A percentile compares a stretch with the other conserved stretches of the same genome.
Conservation (phyloP, 805 yeast species). For the Peterozyma xylosa region DNA sequence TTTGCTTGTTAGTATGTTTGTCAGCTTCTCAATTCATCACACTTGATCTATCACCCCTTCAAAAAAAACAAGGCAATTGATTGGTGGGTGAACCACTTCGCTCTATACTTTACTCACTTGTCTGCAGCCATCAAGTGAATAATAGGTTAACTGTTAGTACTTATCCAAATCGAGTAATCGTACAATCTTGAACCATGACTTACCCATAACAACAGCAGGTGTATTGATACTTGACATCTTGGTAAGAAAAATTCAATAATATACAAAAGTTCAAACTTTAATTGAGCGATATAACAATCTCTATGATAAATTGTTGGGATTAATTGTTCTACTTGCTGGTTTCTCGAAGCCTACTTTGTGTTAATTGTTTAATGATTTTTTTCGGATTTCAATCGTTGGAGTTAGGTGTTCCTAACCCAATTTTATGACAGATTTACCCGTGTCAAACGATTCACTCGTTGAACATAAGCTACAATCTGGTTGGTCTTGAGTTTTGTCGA, state of each 20-base stretch:
- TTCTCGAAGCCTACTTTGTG: no score
- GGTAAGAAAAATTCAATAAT: neutral
- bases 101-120: conserved; percentile 18
- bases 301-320: no score
- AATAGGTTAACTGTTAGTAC: conserved; percentile 3
- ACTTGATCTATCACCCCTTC: conserved; percentile 13
- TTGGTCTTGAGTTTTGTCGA: no score
- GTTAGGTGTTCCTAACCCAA: no score
- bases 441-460: no score
- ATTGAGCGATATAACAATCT: no score
- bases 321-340: no score
- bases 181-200: conserved; percentile 24
- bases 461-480: no score
- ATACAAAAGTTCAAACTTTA: neutral
- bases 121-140: conserved; percentile 11
- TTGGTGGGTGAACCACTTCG: conserved; percentile 10
- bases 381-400: no score
- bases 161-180: neutral
- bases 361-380: no score
- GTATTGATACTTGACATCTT: conserved; percentile 59
- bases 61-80: neutral
- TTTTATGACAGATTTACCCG: no score
- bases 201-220: conserved; percentile 96
- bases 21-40: neutral
- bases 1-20: conserved; percentile 6